A percentile compares a stretch with the other conserved stretches of the same genome.
phyloP scores from a whole-genome alignment of 2,329 filamentous ascomycete species.

The Paracorniculantispora psalliotae region DNA sequence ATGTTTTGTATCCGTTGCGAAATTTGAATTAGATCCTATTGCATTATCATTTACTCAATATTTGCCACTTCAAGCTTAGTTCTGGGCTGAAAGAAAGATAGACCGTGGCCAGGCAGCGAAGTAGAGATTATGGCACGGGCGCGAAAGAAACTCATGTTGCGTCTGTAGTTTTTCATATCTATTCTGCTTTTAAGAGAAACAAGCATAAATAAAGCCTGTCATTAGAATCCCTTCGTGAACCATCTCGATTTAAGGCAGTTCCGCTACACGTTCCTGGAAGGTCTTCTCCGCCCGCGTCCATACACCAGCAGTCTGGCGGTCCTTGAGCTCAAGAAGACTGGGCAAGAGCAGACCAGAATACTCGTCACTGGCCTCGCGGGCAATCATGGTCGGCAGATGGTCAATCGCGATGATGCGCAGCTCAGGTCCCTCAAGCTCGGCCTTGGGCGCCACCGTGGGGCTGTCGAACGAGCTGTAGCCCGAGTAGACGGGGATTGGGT shows the following conservation, averaged over 20 bases:
- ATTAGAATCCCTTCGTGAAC: too few species aligned
- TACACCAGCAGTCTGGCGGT: slow-evolving; percentile 63
- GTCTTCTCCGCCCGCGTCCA: slow-evolving; percentile 78
- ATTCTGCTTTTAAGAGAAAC: too few species aligned
- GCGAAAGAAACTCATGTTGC: too few species aligned
- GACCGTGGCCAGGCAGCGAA: too few species aligned
- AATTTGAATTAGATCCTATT: too few species aligned
- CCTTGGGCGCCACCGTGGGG: slow-evolving; percentile 68
- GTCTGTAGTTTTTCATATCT: neutral
- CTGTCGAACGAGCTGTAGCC: slow-evolving; percentile 77
- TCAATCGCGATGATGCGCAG: slow-evolving; percentile 80
- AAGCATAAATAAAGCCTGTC: too few species aligned
- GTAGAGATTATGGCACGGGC: too few species aligned
- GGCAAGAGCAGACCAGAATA: slow-evolving; percentile 75
- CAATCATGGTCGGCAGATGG: slow-evolving; percentile 72
- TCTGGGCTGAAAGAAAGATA: too few species aligned
- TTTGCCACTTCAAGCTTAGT: too few species aligned
- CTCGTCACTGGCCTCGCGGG: slow-evolving; percentile 76
- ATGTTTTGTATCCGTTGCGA: too few species aligned
- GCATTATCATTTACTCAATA: too few species aligned
- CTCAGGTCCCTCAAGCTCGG: slow-evolving; percentile 50
- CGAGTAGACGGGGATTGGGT: slow-evolving; percentile 68
- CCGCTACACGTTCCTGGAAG: slow-evolving; percentile 56
- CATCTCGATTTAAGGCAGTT: slow-evolving; percentile 3
- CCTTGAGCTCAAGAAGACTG: slow-evolving; percentile 68